These are phyloP conservation scores for Sarocladiaceae sp. DNA, from an alignment of 2,329 filamentous ascomycete species.

Conservation along the genomic window DNA sequence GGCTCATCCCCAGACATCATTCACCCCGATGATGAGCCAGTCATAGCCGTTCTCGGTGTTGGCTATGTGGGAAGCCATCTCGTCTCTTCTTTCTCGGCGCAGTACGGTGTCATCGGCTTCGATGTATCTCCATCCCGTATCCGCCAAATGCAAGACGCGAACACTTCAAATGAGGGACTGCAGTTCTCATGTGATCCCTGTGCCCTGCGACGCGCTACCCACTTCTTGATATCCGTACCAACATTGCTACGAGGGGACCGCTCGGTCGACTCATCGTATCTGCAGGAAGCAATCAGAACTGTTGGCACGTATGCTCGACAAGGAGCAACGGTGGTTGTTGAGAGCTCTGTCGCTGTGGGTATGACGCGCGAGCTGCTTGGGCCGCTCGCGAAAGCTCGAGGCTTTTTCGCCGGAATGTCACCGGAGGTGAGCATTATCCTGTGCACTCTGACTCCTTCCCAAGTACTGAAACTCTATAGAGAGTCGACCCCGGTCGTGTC, in stretches of 20 bases:
- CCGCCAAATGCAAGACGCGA: conserved; percentile 25
- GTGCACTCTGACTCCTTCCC: not conserved
- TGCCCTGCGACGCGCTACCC: conserved; percentile 38
- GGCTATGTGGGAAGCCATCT: conserved; percentile 50
- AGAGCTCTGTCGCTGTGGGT: conserved; percentile 50
- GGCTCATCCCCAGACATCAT: conserved; percentile 1
- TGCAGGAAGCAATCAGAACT: conserved; percentile 37
- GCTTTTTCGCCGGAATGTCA: conserved; percentile 46
- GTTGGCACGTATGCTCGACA: conserved; percentile 36
- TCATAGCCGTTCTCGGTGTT: conserved; percentile 46
- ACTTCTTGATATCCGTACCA: conserved; percentile 51
- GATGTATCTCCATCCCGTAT: conserved; percentile 40
- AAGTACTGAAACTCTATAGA: not conserved
- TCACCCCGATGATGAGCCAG: conserved; percentile 22
- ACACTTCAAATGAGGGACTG: conserved; percentile 22
- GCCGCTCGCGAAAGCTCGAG: conserved; percentile 34
- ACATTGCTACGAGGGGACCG: conserved; percentile 43
- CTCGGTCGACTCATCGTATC: conserved; percentile 42
- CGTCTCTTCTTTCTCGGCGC: conserved; percentile 35
- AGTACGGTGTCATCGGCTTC: conserved; percentile 41
- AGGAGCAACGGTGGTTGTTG: conserved; percentile 46
- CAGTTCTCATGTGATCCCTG: conserved; percentile 33
- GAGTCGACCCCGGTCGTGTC: conserved; percentile 45
- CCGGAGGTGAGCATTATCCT: conserved; percentile 29
- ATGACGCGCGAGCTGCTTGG: conserved; percentile 48